Evolutionary conservation across 2,329 filamentous ascomycete genomes (phyloP).

Genomic region (Cercospora brassicicola): DNA sequence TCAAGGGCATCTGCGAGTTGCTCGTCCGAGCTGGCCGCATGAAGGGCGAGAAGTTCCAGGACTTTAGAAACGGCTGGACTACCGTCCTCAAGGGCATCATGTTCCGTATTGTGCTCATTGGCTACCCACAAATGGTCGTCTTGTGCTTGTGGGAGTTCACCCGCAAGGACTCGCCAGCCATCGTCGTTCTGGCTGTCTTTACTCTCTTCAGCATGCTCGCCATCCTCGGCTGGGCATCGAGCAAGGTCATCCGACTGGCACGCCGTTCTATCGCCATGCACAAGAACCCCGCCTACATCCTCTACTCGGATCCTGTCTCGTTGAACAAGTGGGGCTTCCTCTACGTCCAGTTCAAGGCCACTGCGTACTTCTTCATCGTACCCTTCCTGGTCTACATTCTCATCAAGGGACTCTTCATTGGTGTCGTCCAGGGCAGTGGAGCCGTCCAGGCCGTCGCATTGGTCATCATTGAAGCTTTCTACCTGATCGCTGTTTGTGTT

Average conservation of each 20-base stretch:
- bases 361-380: constrained; percentile 92
- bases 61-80: constrained; percentile 93
- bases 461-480: constrained; percentile 75
- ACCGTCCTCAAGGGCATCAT: constrained; percentile 91
- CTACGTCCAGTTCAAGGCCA: constrained; percentile 94
- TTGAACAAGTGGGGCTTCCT: constrained; percentile 98
- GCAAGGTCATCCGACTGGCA: constrained; percentile 85
- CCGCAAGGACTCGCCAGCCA: constrained; percentile 76
- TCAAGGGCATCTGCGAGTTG: constrained; percentile 79
- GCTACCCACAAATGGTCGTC: constrained; percentile 86
- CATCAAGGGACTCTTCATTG: constrained; percentile 88
- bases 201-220: constrained; percentile 79
- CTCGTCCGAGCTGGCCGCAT: constrained; percentile 74
- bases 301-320: constrained; percentile 90
- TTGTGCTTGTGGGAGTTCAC: constrained; percentile 94
- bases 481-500: constrained; percentile 74
- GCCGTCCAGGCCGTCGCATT: constrained; percentile 78
- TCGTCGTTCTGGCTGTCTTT: constrained; percentile 83
- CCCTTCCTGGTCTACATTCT: constrained; percentile 75
- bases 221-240: constrained; percentile 80
- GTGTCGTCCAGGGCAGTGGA: constrained; percentile 69
- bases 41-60: constrained; percentile 80
- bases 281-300: constrained; percentile 94
- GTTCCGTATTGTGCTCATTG: constrained; percentile 84
- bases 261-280: constrained; percentile 87